Percentiles rank a stretch among this genome's conserved stretches.
These are phyloP conservation scores for Aspergillus calidoustus DNA, from an alignment of 2,329 filamentous ascomycete genomes.

Conservation along the genomic window DNA sequence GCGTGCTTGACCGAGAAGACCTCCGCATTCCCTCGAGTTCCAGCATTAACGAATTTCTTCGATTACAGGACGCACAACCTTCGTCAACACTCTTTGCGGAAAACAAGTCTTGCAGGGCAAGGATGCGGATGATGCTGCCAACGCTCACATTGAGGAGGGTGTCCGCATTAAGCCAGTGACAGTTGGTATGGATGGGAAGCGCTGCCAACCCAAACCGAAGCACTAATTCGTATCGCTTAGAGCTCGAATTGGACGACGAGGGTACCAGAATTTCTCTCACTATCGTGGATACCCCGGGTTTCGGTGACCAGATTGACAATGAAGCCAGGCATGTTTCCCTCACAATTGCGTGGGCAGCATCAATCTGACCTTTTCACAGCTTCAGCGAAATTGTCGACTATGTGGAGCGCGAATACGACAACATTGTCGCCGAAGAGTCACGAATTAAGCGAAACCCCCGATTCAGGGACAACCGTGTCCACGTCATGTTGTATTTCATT, in stretches of 20 bases:
- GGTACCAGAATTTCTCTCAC: constrained; percentile 97
- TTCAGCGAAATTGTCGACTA: constrained; percentile 98
- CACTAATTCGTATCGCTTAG: constrained; percentile 17
- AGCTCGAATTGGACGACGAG: constrained; percentile 96
- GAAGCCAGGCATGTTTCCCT: constrained; percentile 76
- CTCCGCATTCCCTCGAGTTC: constrained; percentile 12
- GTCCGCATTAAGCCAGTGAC: constrained; percentile 99
- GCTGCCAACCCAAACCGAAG: constrained; percentile 5
- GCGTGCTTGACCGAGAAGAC: constrained; percentile 41
- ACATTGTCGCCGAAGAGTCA: constrained; percentile 98
- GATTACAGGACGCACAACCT: constrained; percentile 84
- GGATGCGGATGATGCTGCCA: constrained; percentile 86
- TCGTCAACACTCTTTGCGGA: constrained; percentile 98
- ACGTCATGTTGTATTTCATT: constrained; percentile 99
- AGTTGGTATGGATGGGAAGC: constrained; percentile 71
- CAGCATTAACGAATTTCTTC: constrained; percentile 20
- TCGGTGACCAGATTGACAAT: constrained; percentile 99
- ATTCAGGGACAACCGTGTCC: constrained; percentile 98
- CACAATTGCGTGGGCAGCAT: background rate
- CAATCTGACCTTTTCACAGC: constrained; percentile 55
- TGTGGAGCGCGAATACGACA: constrained; percentile 98
- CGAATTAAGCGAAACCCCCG: constrained; percentile 99
- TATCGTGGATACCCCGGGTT: constrained; percentile 97
- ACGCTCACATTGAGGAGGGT: constrained; percentile 91
- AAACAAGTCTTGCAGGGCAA: constrained; percentile 89